phyloP scores from a whole-genome alignment of 495 filamentous ascomycete species.

The Oleoguttula mirabilis region DNA sequence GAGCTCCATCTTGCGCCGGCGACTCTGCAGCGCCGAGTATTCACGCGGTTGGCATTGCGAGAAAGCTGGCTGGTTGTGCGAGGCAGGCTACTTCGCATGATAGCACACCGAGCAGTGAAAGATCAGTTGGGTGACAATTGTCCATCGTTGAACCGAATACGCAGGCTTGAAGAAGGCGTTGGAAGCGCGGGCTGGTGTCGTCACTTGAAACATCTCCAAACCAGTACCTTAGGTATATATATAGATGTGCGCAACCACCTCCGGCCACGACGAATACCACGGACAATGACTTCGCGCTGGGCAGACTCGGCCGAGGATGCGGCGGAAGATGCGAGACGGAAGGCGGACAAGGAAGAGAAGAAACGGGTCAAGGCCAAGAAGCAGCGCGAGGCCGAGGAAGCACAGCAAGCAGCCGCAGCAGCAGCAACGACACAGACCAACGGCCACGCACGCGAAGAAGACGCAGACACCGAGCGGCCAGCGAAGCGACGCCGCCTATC shows the following conservation, averaged over 20 bases:
- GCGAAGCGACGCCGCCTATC: constrained; percentile 43
- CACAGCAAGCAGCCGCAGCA: constrained; percentile 30
- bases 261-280: background rate
- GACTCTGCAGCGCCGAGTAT: constrained; percentile 5
- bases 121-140: background rate
- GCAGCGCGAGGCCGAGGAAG: constrained; percentile 58
- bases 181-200: constrained; percentile 3
- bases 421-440: constrained; percentile 21
- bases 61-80: constrained; percentile 2
- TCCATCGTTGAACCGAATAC: background rate
- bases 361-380: constrained; percentile 76
- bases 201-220: constrained; percentile 1
- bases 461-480: constrained; percentile 30
- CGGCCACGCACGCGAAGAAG: background rate
- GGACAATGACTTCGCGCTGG: constrained; percentile 56
- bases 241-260: constrained; percentile 1
- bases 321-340: constrained; percentile 53
- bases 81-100: constrained; percentile 14
- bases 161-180: too few species aligned
- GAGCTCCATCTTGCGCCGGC: constrained; percentile 22
- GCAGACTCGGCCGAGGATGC: constrained; percentile 67
- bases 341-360: constrained; percentile 82
- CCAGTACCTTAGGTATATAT: too few species aligned
- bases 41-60: constrained; percentile 6
- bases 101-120: constrained; percentile 9